Conservation (phyloP, 768 basidiomycete species). For the Boletus rubropictus region DNA sequence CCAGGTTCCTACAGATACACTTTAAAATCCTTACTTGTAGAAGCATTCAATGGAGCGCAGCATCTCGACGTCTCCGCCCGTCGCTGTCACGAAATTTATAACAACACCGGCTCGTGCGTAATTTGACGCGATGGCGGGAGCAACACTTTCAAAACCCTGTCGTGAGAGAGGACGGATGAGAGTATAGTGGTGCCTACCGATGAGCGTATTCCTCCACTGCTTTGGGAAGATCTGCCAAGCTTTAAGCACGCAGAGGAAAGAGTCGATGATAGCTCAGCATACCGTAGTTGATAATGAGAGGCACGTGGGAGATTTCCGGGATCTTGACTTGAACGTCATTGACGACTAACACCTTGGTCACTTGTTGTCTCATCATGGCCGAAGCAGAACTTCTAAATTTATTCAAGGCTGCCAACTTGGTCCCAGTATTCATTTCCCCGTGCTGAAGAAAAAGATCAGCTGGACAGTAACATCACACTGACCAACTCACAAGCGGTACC, state of each 20-base stretch:
- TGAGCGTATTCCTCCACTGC: constrained; percentile 97
- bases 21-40: constrained; percentile 64
- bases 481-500: constrained; percentile 70
- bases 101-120: constrained; percentile 87
- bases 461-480: neutral
- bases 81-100: constrained; percentile 95
- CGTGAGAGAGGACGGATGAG: constrained; percentile 4
- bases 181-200: constrained; percentile 46
- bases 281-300: constrained; percentile 95
- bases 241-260: constrained; percentile 6
- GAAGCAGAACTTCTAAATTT: constrained; percentile 65
- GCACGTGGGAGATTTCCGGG: constrained; percentile 83
- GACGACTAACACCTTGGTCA: constrained; percentile 77
- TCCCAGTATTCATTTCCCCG: constrained; percentile 84
- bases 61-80: constrained; percentile 98
- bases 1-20: neutral
- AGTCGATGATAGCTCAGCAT: constrained; percentile 10
- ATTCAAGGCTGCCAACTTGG: constrained; percentile 75
- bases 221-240: constrained; percentile 70
- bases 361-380: constrained; percentile 56
- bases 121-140: constrained; percentile 78
- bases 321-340: constrained; percentile 92
- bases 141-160: constrained; percentile 47
- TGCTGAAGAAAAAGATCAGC: constrained; percentile 47
- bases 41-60: constrained; percentile 97